Base-by-base conservation (phyloP, 2,329 filamentous ascomycete genomes). In the Blastomyces silverae region DNA sequence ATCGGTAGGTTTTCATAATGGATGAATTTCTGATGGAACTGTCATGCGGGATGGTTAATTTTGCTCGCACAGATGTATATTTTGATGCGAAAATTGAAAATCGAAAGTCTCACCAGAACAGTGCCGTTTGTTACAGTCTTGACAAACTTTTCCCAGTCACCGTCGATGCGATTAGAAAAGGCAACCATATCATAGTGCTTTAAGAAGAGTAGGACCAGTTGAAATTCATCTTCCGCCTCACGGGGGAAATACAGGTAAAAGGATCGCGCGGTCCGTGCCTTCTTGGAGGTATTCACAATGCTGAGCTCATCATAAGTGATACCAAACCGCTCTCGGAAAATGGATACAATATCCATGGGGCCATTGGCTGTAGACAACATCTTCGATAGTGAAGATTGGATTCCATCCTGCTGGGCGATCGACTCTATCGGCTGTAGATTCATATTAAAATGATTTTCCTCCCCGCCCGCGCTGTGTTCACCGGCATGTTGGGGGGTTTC, bases 11-110 rank as follows among this genome's bases (percentile, higher is more conserved):
- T 65, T 34, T 75, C 67, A 56, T 74, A 76, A 15, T 69, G 63
- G 1, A 68, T 60, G 61, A 75, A 78, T 15, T 69, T 73, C 58
- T 77, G 73, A 64, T 80, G 77, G 55, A 78, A 76, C 77, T 73
- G 60, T 48, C 10, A 53, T 17, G 22, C 1, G 15, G 15, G 8
- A n/a, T 31, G 46, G 39, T 61, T 50, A 58, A 34, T 53, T 28
- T 37, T 17, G 42, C 42, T 39, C 6, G 50, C 3, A 62, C 46
- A 13, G 44, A 53, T 28, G 31, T 48, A 28, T 11, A 46, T 39
- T 55, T 22, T 53, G 50, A 52, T 17, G 17, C 20, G 20, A 46
- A 46, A 46, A 46, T 17, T 17, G 20, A 46, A 46, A 53, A 6
- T 28, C 2, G 4, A 37, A 42, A 28, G n/a, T 4, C 74, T 65